These are phyloP conservation scores for Phylloporus sp. DNA, from an alignment of 768 basidiomycete species.

Conservation along the genomic window DNA sequence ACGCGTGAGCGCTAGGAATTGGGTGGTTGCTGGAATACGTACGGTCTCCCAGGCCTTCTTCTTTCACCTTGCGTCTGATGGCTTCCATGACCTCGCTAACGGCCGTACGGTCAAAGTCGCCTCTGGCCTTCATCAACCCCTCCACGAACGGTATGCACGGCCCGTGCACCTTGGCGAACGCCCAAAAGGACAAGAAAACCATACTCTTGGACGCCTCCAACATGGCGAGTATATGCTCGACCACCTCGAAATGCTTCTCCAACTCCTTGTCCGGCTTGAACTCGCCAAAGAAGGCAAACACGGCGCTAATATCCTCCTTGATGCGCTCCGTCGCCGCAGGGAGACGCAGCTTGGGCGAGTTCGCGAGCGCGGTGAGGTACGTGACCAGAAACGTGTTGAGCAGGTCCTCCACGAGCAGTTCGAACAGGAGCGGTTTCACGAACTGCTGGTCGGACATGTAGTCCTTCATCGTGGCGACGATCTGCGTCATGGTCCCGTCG, in stretches of 20 bases:
- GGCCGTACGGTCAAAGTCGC: conserved; percentile 85
- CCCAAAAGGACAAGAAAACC: conserved; percentile 89
- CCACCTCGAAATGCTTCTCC: conserved; percentile 76
- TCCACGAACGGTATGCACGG: conserved; percentile 92
- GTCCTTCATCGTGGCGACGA: conserved; percentile 93
- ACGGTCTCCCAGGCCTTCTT: conserved; percentile 81
- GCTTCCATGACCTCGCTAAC: conserved; percentile 92
- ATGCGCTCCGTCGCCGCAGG: conserved; percentile 82
- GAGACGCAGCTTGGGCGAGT: conserved; percentile 80
- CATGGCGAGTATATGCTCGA: conserved; percentile 78
- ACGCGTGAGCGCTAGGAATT: conserved; percentile 10
- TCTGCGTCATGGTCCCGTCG: conserved; percentile 79
- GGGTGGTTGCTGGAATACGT: conserved; percentile 35
- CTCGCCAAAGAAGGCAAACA: conserved; percentile 75
- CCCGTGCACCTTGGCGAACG: conserved; percentile 90
- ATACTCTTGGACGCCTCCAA: conserved; percentile 84
- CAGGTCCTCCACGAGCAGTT: conserved; percentile 88
- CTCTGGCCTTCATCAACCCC: conserved; percentile 79
- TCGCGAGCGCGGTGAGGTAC: conserved; percentile 84
- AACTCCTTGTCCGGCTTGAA: conserved; percentile 77
- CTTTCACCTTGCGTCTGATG: conserved; percentile 86
- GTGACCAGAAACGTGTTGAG: conserved; percentile 84
- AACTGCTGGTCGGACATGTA: conserved; percentile 93
- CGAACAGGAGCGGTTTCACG: conserved; percentile 86
- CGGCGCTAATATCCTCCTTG: conserved; percentile 70